Conservation (phyloP, 495 filamentous ascomycete species). For the Letharia lupina region DNA sequence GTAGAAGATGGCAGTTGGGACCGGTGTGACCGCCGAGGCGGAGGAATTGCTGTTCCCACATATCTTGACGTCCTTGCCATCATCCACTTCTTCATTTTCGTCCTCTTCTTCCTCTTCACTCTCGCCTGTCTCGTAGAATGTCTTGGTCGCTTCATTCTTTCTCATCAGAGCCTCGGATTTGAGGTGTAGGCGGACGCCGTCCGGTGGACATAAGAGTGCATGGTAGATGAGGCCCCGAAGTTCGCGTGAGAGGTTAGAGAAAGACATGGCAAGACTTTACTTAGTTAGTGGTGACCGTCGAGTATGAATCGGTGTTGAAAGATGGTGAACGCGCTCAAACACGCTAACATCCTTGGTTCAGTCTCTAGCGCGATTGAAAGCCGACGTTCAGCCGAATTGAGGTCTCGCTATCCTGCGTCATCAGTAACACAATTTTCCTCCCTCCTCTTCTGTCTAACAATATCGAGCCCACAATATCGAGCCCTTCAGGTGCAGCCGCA, state of each 20-base stretch:
- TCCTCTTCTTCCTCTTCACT: background rate
- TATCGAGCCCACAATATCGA: too few relatives aligned
- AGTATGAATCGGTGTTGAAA: too few relatives aligned
- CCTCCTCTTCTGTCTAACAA: too few relatives aligned
- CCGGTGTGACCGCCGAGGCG: background rate
- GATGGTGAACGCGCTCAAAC: background rate
- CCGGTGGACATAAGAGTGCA: background rate
- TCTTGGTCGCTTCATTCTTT: too few relatives aligned
- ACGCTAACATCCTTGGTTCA: background rate
- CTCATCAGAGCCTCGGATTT: too few relatives aligned
- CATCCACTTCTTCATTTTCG: background rate
- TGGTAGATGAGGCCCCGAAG: background rate
- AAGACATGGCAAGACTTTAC: background rate
- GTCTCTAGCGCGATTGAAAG: background rate
- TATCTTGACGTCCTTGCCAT: background rate
- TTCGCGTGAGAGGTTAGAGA: background rate
- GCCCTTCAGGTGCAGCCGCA: too few relatives aligned
- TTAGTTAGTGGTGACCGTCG: background rate
- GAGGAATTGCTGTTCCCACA: background rate
- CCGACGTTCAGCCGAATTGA: background rate
- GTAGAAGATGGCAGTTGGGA: background rate
- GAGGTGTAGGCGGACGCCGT: background rate
- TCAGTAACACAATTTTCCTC: too few relatives aligned
- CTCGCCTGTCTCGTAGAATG: background rate
- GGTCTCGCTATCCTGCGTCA: too few relatives aligned